A percentile compares a stretch with the other conserved stretches of the same genome.
phyloP scores from a whole-genome alignment of 2,329 filamentous ascomycete species.

The Pestalotiopsis sp. region DNA sequence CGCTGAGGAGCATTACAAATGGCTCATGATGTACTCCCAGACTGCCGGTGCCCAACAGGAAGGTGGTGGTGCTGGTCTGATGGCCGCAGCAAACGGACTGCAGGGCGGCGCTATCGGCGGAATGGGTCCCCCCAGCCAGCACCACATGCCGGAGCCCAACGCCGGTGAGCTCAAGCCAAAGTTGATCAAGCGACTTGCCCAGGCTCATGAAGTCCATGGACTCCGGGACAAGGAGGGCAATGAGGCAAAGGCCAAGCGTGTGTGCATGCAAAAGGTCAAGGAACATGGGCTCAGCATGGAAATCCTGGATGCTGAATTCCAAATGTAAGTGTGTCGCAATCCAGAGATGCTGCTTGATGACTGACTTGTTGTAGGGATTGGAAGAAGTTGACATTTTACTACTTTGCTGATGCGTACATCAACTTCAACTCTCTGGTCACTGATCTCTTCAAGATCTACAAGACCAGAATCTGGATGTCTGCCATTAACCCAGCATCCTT shows the following conservation, averaged over 20 bases:
- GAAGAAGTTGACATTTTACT: constrained; percentile 99
- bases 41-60: constrained; percentile 66
- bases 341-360: background rate
- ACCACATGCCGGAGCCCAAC: constrained; percentile 70
- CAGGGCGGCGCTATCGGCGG: constrained; percentile 73
- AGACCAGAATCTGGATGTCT: constrained; percentile 99
- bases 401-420: constrained; percentile 97
- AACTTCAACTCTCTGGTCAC: constrained; percentile 98
- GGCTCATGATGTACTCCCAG: constrained; percentile 98
- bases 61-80: constrained; percentile 57
- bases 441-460: constrained; percentile 98
- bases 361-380: constrained; percentile 70
- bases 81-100: constrained; percentile 63
- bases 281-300: constrained; percentile 97
- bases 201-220: constrained; percentile 84
- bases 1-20: constrained; percentile 93
- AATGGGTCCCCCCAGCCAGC: constrained; percentile 73
- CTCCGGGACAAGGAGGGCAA: constrained; percentile 95
- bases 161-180: constrained; percentile 86
- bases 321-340: constrained; percentile 68
- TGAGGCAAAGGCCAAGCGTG: constrained; percentile 94
- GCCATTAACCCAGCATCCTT: constrained; percentile 98
- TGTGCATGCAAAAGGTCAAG: constrained; percentile 94
- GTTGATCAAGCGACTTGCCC: constrained; percentile 92
- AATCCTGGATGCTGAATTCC: constrained; percentile 96